Conservation (phyloP, 2,329 filamentous ascomycete species). For the Epicoccum sorghinum region DNA sequence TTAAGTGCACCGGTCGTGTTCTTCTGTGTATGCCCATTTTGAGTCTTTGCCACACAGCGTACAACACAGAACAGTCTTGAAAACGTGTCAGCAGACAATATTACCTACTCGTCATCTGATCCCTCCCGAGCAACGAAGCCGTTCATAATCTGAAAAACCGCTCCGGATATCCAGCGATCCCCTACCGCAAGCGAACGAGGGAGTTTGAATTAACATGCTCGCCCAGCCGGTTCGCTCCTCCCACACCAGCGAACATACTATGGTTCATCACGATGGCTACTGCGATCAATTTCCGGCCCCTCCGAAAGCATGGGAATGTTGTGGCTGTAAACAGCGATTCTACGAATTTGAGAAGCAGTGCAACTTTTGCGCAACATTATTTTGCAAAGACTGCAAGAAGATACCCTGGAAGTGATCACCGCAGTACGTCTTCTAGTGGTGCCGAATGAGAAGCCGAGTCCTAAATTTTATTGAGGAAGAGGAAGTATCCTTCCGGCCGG, state of each 20-base stretch:
- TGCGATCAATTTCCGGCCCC: conserved; percentile 10
- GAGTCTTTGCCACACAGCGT: neutral
- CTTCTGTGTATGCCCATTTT: neutral
- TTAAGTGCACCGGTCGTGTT: neutral
- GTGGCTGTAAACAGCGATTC: conserved; percentile 13
- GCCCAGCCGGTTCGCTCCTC: neutral
- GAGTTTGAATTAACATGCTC: neutral
- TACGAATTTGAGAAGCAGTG: conserved; percentile 15
- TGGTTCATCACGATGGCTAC: conserved; percentile 6
- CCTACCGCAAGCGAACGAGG: neutral
- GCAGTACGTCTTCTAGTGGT: neutral
- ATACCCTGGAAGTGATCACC: conserved; percentile 7
- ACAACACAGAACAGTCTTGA: neutral
- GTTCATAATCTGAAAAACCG: too few species aligned
- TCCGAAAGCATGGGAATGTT: conserved; percentile 15
- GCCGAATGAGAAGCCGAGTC: neutral
- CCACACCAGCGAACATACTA: neutral
- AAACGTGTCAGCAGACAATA: neutral
- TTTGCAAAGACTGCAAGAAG: conserved; percentile 15
- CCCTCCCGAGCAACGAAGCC: too few species aligned
- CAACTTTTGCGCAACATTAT: conserved; percentile 11
- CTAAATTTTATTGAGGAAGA: neutral
- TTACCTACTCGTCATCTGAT: too few species aligned
- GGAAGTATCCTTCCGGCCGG: neutral
- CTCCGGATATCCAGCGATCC: neutral